Evolutionary conservation across 1,139 yeast species (phyloP), one percentile per base, ranked within the genome.

Genomic region (Kodamaea suecica): DNA sequence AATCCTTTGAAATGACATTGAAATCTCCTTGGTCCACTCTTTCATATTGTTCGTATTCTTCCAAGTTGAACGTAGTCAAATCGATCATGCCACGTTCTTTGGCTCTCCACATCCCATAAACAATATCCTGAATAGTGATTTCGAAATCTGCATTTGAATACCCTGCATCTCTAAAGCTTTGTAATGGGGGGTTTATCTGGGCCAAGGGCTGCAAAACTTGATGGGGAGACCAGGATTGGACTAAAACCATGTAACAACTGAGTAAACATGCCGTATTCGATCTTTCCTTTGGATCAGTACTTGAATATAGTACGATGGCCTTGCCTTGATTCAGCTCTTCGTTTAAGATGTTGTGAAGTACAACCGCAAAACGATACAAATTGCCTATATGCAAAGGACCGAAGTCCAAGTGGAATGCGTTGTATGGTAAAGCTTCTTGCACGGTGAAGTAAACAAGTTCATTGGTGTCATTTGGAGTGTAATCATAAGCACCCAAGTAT

Each of bases 141-240:
- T 84, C 95, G 54, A 86, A 92, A 59, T 92, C 98, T 1, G 97
- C 96, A 39, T 81, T 83, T 4, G 96, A 85, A 59, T 92, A 92
- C 2, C 98, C 98, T 0, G 98, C 98, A 59, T 92, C 98, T 56
- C 98, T 73, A 59, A 90, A 92, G 1, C 92, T 83, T 81, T 84
- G 90, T 49, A 90, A 82, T 3, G 98, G 97, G 1, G 96, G 97
- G 33, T 84, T 92, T 3, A 84, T 79, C 57, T 92, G 97, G 3
- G 95, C 80, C 37, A 92, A 76, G 1, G 98, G 98, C 44, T 95
- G 97, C 44, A 92, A 66, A 0, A 92, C 98, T 58, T 92, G 92
- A 59, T 92, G 98, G 0, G 98, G 98, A 1, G 97, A 88, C 98
- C 98, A 92, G 13, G 90, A 83, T 57, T 92, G 98, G 12, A 92